Evolutionary conservation across 2,329 filamentous ascomycete species (phyloP).

Genomic region (Aspergillus vadensis): DNA sequence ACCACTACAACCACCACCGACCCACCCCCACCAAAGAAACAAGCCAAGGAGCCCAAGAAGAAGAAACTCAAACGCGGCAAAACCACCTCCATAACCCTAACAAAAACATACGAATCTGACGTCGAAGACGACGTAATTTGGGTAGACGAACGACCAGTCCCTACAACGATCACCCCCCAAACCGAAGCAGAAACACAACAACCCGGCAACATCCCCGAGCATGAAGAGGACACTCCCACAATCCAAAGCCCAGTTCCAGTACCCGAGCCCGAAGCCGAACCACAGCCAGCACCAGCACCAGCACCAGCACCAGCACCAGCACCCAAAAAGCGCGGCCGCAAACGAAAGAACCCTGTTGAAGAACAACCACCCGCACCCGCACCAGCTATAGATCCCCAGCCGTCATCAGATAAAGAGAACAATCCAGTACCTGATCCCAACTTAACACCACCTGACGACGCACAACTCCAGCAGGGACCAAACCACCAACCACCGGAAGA

Average conservation of each 20-base stretch:
- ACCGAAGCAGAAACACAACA: background rate
- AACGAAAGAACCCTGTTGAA: slow-evolving; percentile 42
- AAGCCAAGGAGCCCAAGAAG: slow-evolving; percentile 40
- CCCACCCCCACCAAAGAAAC: background rate
- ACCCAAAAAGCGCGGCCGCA: slow-evolving; percentile 48
- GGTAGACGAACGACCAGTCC: slow-evolving; percentile 35
- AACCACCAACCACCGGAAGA: background rate
- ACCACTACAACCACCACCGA: background rate
- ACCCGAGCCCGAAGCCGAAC: no score
- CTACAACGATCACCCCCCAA: slow-evolving; percentile 12
- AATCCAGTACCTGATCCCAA: background rate
- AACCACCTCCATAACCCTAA: slow-evolving; percentile 38
- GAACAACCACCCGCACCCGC: slow-evolving; percentile 11
- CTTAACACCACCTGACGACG: background rate
- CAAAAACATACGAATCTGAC: slow-evolving; percentile 32
- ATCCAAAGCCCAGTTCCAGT: background rate
- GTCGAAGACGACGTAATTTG: slow-evolving; percentile 47
- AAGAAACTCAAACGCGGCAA: slow-evolving; percentile 50
- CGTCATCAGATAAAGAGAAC: slow-evolving; percentile 4
- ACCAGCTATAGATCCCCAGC: slow-evolving; percentile 17
- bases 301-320: slow-evolving; percentile 22
- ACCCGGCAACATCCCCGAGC: background rate
- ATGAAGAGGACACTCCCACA: background rate
- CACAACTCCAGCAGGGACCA: background rate
- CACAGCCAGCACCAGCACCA: background rate